Evolutionary conservation across 441 rosid genomes (phyloP), one percentile per base, ranked within the genome.

Genomic region (Omphalea diandra): DNA sequence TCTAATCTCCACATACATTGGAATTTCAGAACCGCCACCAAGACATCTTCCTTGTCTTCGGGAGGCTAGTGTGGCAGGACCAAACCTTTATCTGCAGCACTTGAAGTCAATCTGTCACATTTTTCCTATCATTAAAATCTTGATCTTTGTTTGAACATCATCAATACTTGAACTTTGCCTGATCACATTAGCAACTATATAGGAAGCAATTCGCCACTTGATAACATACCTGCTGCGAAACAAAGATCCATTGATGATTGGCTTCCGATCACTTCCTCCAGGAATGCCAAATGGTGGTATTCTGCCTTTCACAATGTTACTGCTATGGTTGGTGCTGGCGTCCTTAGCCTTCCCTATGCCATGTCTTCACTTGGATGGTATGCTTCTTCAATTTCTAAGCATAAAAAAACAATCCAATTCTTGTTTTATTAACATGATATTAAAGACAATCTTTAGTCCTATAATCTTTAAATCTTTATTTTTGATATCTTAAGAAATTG

Each of bases 281-380:
- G 93, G 75, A 84, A 85, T 59, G 94, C 94, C 31, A 93, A 87
- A 74, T 93, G 97, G 98, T 91, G 96, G 91, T 91, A 82, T 71
- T 85, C 96, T 3, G 86, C 96, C 4, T 93, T 93, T 77, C 97
- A 91, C 89, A 93, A 93, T 77, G 96, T 90, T 73, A 88, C 97
- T 0, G 98, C 98, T 73, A 87, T 92, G 91, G 95, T 90, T 5
- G 97, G 93, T 1, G 97, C 98, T 41, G 97, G 97, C 22, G 93
- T 90, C 55, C 94, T 92, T 76, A 82, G 94, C 79, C 89, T 92
- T 49, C 97, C 98, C 11, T 90, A 83, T 55, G 92, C 97, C 73
- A 79, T 90, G 96, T 62, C 97, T n/a, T 72, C 82, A 67, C 90
- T 93, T 22, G 96, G 96, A 78, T 89, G 97, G 97, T 87, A 85